A percentile compares a stretch with the other conserved stretches of the same genome.
These are phyloP conservation scores for Dentipellis fragilis DNA, from an alignment of 768 basidiomycete genomes.

Conservation along the genomic window DNA sequence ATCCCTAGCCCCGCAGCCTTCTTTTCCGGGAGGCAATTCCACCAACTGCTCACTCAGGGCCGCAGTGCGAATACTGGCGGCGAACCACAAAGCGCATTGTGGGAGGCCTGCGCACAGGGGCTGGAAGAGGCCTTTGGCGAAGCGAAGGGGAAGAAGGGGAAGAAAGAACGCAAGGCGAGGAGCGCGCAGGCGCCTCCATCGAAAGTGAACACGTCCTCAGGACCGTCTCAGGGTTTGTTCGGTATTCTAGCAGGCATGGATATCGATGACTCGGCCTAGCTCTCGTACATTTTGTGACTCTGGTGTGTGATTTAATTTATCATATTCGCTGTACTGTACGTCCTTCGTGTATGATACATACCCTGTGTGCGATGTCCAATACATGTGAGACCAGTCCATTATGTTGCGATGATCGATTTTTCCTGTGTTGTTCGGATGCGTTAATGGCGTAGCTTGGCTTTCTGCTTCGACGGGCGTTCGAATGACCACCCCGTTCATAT, in stretches of 20 bases:
- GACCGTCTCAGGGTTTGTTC: not conserved
- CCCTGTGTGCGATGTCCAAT: too few relatives aligned
- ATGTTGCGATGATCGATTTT: too few relatives aligned
- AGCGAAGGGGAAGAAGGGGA: slow-evolving; percentile 3
- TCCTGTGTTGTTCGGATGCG: too few relatives aligned
- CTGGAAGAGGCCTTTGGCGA: slow-evolving; percentile 5
- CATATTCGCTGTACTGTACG: too few relatives aligned
- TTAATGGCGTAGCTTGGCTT: too few relatives aligned
- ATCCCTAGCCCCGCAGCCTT: slow-evolving; percentile 34
- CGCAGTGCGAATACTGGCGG: slow-evolving; percentile 9
- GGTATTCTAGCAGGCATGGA: not conserved
- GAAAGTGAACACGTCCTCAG: not conserved
- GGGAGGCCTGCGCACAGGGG: slow-evolving; percentile 8
- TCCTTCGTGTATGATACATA: too few relatives aligned
- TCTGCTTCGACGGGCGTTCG: too few relatives aligned
- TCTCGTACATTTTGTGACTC: too few relatives aligned
- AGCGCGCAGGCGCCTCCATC: slow-evolving; percentile 6
- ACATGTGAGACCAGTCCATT: too few relatives aligned
- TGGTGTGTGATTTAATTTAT: too few relatives aligned
- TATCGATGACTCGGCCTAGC: not conserved
- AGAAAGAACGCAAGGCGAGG: slow-evolving; percentile 24
- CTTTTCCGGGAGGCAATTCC: slow-evolving; percentile 55
- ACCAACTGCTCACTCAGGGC: slow-evolving; percentile 35
- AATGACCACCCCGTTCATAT: too few relatives aligned
- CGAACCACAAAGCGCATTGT: slow-evolving; percentile 12